These are phyloP conservation scores for Hemisphaericaspora subhashii DNA, from an alignment of 1,139 yeast genomes.

Conservation along the genomic window DNA sequence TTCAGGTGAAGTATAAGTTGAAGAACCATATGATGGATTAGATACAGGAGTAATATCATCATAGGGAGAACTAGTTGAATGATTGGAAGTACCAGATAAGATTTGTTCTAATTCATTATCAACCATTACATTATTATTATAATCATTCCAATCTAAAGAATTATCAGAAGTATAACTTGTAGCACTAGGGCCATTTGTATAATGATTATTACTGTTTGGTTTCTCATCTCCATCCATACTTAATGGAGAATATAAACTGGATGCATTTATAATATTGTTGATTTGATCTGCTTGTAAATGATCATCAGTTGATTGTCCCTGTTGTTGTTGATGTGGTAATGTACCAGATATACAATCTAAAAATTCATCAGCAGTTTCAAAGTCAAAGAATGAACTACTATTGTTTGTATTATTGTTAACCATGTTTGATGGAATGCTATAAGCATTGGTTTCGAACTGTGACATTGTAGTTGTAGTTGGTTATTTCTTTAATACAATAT, in stretches of 20 bases:
- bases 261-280: conserved; percentile 2
- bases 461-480: conserved; percentile 7
- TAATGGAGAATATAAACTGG: conserved; percentile 11
- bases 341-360: conserved; percentile 33
- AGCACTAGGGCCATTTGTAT: conserved; percentile 7
- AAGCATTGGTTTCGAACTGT: conserved; percentile 14
- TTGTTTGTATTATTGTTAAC: conserved; percentile 1
- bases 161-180: conserved; percentile 12
- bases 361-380: conserved; percentile 37
- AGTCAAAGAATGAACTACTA: conserved; percentile 22
- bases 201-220: conserved; percentile 5
- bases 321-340: conserved; percentile 5
- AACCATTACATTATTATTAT: conserved; percentile 3
- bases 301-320: background rate
- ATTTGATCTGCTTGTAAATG: background rate
- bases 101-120: conserved; percentile 6
- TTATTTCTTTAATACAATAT: too few relatives aligned
- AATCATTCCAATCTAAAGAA: conserved; percentile 10
- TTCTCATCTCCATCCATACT: conserved; percentile 14
- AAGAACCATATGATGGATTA: conserved; percentile 26
- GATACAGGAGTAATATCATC: conserved; percentile 25
- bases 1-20: conserved; percentile 38
- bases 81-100: conserved; percentile 7
- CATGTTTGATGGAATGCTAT: background rate
- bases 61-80: conserved; percentile 12